Evolutionary conservation across 2,329 filamentous ascomycete genomes (phyloP).

Genomic region (Monilinia fructicola): DNA sequence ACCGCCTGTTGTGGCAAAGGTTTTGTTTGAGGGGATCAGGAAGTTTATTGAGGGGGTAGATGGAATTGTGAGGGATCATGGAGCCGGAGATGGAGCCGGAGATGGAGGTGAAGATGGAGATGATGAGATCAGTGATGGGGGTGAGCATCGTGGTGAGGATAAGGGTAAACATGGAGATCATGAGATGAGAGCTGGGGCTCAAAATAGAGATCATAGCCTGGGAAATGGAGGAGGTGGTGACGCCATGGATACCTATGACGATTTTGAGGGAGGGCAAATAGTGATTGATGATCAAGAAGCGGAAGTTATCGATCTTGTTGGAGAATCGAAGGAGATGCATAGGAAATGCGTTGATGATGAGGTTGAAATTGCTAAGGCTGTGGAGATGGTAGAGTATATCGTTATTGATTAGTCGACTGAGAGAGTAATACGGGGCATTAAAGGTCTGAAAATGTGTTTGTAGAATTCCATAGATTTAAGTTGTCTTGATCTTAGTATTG

Average conservation of each 20-base stretch:
- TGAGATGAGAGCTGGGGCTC: too few species aligned
- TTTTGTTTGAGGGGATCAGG: constrained; percentile 44
- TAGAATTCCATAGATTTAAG: background rate
- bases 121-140: background rate
- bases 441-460: background rate
- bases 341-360: background rate
- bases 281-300: background rate
- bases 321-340: background rate
- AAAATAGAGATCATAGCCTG: too few species aligned
- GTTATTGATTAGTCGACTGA: constrained; percentile 11
- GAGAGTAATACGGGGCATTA: background rate
- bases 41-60: constrained; percentile 41
- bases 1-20: constrained; percentile 57
- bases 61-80: constrained; percentile 37
- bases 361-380: background rate
- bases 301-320: background rate
- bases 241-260: background rate
- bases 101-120: background rate
- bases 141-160: background rate
- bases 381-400: background rate
- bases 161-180: background rate
- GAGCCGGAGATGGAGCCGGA: background rate
- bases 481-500: constrained; percentile 46
- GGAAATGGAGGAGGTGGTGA: background rate
- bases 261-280: background rate